A percentile compares a stretch with the other conserved stretches of the same genome.
Conservation (phyloP, 1,139 yeast species). For the Nadsonia commutata region DNA sequence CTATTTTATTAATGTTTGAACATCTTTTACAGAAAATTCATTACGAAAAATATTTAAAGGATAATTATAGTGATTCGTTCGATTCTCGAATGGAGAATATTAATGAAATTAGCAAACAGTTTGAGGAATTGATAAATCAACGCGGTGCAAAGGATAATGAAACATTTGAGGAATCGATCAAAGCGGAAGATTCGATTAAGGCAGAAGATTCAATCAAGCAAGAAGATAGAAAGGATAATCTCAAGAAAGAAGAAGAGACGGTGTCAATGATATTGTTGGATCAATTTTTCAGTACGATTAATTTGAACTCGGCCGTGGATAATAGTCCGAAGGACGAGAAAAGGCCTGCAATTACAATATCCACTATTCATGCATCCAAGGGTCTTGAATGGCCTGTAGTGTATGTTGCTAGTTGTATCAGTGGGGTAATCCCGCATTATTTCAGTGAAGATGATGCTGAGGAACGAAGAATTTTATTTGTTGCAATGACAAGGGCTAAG, state of each 20-base stretch:
- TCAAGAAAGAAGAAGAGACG: slow-evolving; percentile 10
- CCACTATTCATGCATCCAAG: slow-evolving; percentile 85
- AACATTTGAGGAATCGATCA: too few species aligned
- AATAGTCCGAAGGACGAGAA: slow-evolving; percentile 11
- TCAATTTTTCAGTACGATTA: slow-evolving; percentile 44
- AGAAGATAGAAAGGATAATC: slow-evolving; percentile 4
- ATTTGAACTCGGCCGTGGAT: slow-evolving; percentile 32
- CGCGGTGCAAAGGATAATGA: slow-evolving; percentile 26
- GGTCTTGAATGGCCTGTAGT: slow-evolving; percentile 95
- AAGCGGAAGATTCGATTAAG: too few species aligned
- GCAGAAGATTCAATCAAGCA: too few species aligned
- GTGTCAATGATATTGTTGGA: slow-evolving; percentile 25
- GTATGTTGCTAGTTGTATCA: slow-evolving; percentile 36
- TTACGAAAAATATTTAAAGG: slow-evolving; percentile 17
- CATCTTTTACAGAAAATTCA: background rate
- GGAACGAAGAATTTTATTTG: slow-evolving; percentile 63
- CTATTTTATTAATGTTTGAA: background rate
- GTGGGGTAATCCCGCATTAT: slow-evolving; percentile 15
- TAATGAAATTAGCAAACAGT: slow-evolving; percentile 10
- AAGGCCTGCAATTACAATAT: slow-evolving; percentile 26
- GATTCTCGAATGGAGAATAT: slow-evolving; percentile 11
- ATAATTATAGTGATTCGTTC: slow-evolving; percentile 21
- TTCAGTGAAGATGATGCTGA: slow-evolving; percentile 17
- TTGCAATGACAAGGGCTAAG: slow-evolving; percentile 78
- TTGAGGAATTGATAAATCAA: slow-evolving; percentile 21